Evolutionary conservation across 179 eudicot species (phyloP), one percentile per base, ranked within the genome.

Genomic region (Drosera spatulata): DNA sequence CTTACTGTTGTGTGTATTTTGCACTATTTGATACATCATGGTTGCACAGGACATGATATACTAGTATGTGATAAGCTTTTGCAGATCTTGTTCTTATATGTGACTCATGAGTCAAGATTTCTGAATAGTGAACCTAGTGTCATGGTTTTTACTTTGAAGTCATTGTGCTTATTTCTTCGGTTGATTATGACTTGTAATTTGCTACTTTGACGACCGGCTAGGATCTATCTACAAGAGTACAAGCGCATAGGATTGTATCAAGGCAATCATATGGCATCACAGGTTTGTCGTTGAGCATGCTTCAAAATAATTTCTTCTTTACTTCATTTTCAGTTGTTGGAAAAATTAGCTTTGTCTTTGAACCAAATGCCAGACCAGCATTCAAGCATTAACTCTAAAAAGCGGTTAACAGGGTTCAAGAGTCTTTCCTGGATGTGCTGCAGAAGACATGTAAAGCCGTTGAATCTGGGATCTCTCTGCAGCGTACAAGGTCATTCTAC

Each of bases 381-480:
- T 33, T 61, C 58, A 55, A 44, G 42, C 33, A 22, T 22, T 22
- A 22, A 22, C 1, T 22, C 33, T 22, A 22, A 22, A 22, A 22
- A 22, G 33, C 33, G 33, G 33, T 22, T 22, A 22, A 22, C 33
- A 22, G 33, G 33, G 33, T 22, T 22, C 33, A 22, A 22, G 33
- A 10, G 64, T 58, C 42, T 59, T 40, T 66, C 71, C 37, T 66
- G 64, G 41, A 42, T 65, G 53, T 61, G 56, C 65, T 64, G 55
- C 49, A 66, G 59, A 50, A 77, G 61, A 52, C 46, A 53, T 59
- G 46, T 60, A 55, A 48, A 43, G 56, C 5, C 51, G 33, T 22
- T 55, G 14, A 55, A 48, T 67, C 43, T 37, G 59, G 69, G 48
- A 61, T 62, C 59, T 55, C 45, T 43, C 22, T 14, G 45, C 45